These are phyloP conservation scores for Breviolum minutum DNA, from an alignment of 73 alveolate genomes.

Conservation along the genomic window DNA sequence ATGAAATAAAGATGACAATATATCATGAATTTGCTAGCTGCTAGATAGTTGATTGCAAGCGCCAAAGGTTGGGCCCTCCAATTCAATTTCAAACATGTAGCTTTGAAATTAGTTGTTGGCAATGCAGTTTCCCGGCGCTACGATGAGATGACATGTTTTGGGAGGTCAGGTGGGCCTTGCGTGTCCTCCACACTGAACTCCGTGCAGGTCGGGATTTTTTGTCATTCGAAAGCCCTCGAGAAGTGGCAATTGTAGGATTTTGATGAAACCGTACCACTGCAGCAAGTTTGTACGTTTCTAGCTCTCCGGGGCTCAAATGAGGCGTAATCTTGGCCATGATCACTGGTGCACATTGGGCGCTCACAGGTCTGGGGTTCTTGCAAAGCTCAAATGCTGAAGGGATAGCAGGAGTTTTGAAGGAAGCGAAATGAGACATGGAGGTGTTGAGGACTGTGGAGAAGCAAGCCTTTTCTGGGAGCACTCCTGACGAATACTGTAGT, in stretches of 20 bases:
- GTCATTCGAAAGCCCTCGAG: neutral
- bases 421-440: neutral
- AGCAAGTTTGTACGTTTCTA: neutral
- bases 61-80: too few relatives aligned
- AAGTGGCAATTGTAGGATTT: neutral
- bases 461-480: too few relatives aligned
- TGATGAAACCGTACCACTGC: neutral
- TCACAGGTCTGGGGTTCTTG: slow-evolving; percentile 8
- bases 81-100: too few relatives aligned
- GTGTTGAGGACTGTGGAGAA: too few relatives aligned
- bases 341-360: slow-evolving; percentile 40
- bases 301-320: neutral
- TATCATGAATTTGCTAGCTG: too few relatives aligned
- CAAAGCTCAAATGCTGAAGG: neutral
- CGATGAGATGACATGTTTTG: neutral
- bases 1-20: too few relatives aligned
- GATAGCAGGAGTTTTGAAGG: neutral
- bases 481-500: too few relatives aligned
- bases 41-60: too few relatives aligned
- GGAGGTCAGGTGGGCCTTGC: slow-evolving; percentile 28
- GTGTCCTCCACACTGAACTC: neutral
- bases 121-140: too few relatives aligned
- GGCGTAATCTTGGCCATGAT: slow-evolving; percentile 8
- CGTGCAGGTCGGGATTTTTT: neutral
- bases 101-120: too few relatives aligned